Evolutionary conservation across 192 early-diverging fungal genomes (phyloP), one percentile per base, ranked within the genome.

Genomic region (Entomortierella beljakovae): DNA sequence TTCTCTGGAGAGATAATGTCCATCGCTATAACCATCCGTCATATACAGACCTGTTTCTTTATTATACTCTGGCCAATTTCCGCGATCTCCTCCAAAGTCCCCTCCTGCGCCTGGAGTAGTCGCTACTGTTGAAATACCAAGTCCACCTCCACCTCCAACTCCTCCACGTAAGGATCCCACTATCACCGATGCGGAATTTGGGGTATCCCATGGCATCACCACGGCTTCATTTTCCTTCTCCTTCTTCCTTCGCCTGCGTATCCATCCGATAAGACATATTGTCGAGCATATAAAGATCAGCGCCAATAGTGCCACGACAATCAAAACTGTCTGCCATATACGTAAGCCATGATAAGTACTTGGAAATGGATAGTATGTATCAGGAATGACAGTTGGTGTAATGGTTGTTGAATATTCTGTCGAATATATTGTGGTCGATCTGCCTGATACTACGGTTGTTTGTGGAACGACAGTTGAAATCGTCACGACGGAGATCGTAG

Each of bases 311-410:
- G n/a, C n/a, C n/a, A n/a, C n/a, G n/a, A n/a, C n/a, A n/a, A n/a
- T n/a, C n/a, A n/a, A n/a, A n/a, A n/a, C n/a, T n/a, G n/a, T n/a
- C 43, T 76, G 72, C 72, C 72, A 76, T 0, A 29, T 32, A 1
- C 25, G 57, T 11, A 6, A 20, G 2, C 18, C 42, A 29, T 37
- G 28, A 0, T 11, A 13, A 22, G 38, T 1, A 42, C n/a, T 37
- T 28, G 64, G 57, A 3, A 64, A 58, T 23, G 63, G 64, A 48
- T 76, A 64, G 15, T 8, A 20, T 6, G 72, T 64, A 32, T 76
- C 72, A 20, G 31, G 72, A 32, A 76, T 68, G n/a, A 55, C 15
- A 18, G 72, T 76, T 3, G 72, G 64, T 23, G 13, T n/a, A 0
- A 34, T 23, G 3, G 59, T 42, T 3, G 59, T 62, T 20, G 59